Conservation (phyloP, 257 asterid genomes). For the Anisodus tanguticus region DNA sequence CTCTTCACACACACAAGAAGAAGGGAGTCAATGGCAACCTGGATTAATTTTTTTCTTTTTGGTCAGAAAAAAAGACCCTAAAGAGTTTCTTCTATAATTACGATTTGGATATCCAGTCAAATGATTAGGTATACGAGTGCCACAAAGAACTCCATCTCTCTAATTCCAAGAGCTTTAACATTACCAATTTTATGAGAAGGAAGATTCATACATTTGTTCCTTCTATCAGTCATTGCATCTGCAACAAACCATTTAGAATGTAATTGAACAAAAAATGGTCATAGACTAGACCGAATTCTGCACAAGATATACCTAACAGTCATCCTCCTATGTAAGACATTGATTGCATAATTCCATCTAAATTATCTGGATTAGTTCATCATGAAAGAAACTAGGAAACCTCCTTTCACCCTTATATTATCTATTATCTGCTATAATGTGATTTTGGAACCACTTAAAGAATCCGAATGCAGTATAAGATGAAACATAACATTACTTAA, state of each 20-base stretch:
- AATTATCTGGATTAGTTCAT: neutral
- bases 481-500: neutral
- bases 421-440: neutral
- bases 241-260: neutral
- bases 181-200: neutral
- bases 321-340: neutral
- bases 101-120: neutral
- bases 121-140: neutral
- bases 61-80: neutral
- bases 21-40: neutral
- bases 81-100: neutral
- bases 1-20: neutral
- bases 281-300: neutral
- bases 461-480: neutral
- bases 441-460: too few relatives aligned
- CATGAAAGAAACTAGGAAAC: neutral
- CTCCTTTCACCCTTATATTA: neutral
- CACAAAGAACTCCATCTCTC: neutral
- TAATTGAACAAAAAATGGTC: neutral
- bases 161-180: neutral
- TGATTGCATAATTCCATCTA: neutral
- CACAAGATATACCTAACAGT: neutral
- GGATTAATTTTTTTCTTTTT: neutral
- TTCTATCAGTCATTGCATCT: neutral
- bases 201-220: neutral